Conservation (phyloP, 139 green algal genomes). For the Chlorella vulgaris region DNA sequence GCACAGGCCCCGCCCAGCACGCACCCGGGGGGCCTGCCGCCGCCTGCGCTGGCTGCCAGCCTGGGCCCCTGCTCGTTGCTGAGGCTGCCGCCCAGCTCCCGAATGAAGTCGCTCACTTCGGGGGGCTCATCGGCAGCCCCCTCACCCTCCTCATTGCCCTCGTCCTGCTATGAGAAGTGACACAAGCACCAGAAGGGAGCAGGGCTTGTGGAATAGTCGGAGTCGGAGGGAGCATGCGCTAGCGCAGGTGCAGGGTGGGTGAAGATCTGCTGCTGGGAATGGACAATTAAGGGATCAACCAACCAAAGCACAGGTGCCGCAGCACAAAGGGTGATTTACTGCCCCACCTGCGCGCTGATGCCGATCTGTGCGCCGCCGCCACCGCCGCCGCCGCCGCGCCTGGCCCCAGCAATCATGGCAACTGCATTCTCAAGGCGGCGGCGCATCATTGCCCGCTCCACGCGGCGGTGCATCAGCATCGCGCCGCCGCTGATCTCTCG, state of each 20-base stretch:
- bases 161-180: no score
- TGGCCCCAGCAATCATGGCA: constrained; percentile 13
- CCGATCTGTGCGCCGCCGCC: neutral
- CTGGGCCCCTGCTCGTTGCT: neutral
- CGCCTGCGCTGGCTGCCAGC: no score
- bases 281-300: no score
- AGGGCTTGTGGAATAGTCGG: no score
- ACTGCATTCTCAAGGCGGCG: constrained; percentile 15
- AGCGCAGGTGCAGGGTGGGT: no score
- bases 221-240: no score
- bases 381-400: neutral
- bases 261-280: no score
- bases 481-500: constrained; percentile 26
- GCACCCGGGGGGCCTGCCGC: no score
- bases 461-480: constrained; percentile 21
- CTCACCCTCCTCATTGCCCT: constrained; percentile 21
- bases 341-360: constrained; percentile 3
- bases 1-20: no score
- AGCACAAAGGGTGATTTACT: no score
- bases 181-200: no score
- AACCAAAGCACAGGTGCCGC: no score
- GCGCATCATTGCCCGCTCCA: constrained; percentile 20
- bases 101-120: constrained; percentile 27
- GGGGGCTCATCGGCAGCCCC: constrained; percentile 33
- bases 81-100: constrained; percentile 23